Evolutionary conservation across 2,329 filamentous ascomycete species (phyloP).

Genomic region (Fusarium humuli): DNA sequence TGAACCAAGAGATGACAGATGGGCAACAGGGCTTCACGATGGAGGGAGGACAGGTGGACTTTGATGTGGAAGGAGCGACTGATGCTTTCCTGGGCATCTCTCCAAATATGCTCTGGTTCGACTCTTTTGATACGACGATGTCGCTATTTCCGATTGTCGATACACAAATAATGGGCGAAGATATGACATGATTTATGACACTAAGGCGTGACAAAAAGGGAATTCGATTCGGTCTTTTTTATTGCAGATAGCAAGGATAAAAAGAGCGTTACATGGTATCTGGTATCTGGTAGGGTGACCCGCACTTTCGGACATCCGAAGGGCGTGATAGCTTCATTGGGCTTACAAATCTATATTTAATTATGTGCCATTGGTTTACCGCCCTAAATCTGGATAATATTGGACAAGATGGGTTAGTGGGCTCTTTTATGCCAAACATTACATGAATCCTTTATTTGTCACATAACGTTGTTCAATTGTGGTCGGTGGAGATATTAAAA

Average conservation of each 20-base stretch:
- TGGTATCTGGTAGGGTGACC: neutral
- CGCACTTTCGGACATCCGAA: neutral
- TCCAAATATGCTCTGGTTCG: conserved; percentile 45
- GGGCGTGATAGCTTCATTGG: neutral
- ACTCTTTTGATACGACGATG: conserved; percentile 45
- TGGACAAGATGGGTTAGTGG: neutral
- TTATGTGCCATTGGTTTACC: no score
- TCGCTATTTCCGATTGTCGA: conserved; percentile 44
- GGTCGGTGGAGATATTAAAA: neutral
- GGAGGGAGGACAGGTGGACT: conserved; percentile 13
- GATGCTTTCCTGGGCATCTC: conserved; percentile 43
- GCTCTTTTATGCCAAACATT: neutral
- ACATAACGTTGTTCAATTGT: conserved; percentile 10
- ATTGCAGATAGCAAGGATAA: neutral
- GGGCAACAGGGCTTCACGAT: neutral
- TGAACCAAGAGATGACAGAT: neutral
- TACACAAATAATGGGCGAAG: conserved; percentile 32
- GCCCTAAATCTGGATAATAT: neutral
- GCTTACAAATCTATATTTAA: neutral
- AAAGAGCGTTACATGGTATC: neutral
- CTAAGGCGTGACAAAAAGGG: no score
- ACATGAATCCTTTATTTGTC: neutral
- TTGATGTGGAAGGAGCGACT: conserved; percentile 18
- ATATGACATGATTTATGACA: neutral
- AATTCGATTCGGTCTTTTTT: neutral